phyloP scores from a whole-genome alignment of 2,329 filamentous ascomycete species.

The Remersonia thermophila region DNA sequence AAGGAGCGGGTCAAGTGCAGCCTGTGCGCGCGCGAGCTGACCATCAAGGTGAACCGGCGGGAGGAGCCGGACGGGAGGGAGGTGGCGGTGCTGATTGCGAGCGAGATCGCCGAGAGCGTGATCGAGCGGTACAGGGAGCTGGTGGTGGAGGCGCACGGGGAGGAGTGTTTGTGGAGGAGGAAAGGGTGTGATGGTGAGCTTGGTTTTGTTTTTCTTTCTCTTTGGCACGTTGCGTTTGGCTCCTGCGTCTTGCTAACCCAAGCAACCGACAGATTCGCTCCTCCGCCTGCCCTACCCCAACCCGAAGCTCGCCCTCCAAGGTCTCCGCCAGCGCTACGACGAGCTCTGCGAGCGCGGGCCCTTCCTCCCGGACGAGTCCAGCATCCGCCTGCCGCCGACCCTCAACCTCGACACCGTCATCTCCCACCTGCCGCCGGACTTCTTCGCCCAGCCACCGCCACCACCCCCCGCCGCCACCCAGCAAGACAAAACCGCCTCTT shows the following conservation, averaged over 20 bases:
- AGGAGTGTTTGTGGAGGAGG: conserved; percentile 75
- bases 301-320: conserved; percentile 42
- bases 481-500: conserved; percentile 18
- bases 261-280: conserved; percentile 36
- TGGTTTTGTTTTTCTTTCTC: too few relatives aligned
- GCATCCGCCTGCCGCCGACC: conserved; percentile 42
- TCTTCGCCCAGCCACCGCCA: conserved; percentile 37
- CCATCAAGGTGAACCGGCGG: conserved; percentile 62
- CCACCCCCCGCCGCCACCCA: conserved; percentile 12
- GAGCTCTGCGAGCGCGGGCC: conserved; percentile 42
- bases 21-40: conserved; percentile 70
- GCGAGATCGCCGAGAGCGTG: conserved; percentile 51
- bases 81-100: conserved; percentile 39
- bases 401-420: conserved; percentile 40
- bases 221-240: too few relatives aligned
- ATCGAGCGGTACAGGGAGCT: conserved; percentile 64
- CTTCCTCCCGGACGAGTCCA: conserved; percentile 50
- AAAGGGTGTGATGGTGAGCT: conserved; percentile 69
- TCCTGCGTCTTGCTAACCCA: conserved; percentile 5
- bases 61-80: conserved; percentile 41
- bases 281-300: conserved; percentile 53
- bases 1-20: conserved; percentile 77
- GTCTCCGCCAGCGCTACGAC: conserved; percentile 51
- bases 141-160: conserved; percentile 62
- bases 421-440: conserved; percentile 38